Evolutionary conservation across 192 early-diverging fungal genomes (phyloP).

Genomic region (Phycomyces blakesleeanus): DNA sequence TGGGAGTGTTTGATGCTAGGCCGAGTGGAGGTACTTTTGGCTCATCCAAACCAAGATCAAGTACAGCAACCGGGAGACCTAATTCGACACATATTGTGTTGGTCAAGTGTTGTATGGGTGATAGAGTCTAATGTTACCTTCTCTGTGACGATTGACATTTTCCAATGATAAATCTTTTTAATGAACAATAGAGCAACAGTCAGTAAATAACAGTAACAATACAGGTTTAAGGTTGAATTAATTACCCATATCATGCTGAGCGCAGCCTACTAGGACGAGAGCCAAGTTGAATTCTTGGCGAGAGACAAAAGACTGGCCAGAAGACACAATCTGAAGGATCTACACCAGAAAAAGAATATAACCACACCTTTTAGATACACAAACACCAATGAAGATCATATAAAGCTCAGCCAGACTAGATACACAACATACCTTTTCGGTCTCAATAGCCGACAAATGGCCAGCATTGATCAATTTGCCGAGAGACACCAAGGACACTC

Average conservation of each 20-base stretch:
- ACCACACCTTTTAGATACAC: neutral
- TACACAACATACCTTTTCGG: slow-evolving; percentile 40
- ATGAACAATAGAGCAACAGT: neutral
- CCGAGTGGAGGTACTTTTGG: neutral
- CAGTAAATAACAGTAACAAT: too few relatives aligned
- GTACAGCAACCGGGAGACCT: slow-evolving; percentile 40
- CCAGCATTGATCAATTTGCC: slow-evolving; percentile 40
- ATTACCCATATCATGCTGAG: slow-evolving; percentile 71
- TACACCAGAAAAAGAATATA: slow-evolving; percentile 16
- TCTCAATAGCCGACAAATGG: slow-evolving; percentile 35
- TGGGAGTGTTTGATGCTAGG: slow-evolving; percentile 15
- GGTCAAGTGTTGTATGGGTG: neutral
- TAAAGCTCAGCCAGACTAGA: neutral
- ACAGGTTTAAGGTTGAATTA: too few relatives aligned
- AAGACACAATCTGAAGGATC: slow-evolving; percentile 50
- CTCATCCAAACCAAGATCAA: slow-evolving; percentile 15
- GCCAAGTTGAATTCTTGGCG: slow-evolving; percentile 69
- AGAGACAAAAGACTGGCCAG: slow-evolving; percentile 46
- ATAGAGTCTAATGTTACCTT: slow-evolving; percentile 36
- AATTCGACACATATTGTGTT: neutral
- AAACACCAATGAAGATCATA: neutral
- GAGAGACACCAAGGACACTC: slow-evolving; percentile 43
- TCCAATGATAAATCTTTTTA: slow-evolving; percentile 54
- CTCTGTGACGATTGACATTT: slow-evolving; percentile 53
- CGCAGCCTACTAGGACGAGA: slow-evolving; percentile 63